Base-by-base conservation (phyloP, 1,139 yeast species). In the Blastobotrys malaysiensis region DNA sequence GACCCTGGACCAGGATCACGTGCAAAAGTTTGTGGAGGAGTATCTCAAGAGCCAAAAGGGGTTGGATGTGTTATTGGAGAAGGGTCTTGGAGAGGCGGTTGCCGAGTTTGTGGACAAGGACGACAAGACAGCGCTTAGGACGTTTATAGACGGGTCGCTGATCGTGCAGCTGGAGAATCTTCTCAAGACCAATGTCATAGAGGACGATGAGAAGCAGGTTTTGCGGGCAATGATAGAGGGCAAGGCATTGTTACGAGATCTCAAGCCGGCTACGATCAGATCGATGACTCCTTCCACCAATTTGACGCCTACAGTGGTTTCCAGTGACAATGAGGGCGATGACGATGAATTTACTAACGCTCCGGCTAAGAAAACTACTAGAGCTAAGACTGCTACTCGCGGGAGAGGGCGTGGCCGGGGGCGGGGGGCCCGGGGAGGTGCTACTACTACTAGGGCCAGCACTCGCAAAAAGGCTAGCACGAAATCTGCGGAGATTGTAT, bases 21-120 rank as follows among this genome's bases (percentile, higher is more conserved):
- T 88, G 14, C 81, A 84, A 52, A 74, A 79, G 1, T 74, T 86
- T 57, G 82, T 91, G 46, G 79, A 78, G 44, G 82, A 80, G 52
- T 82, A 82, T 57, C 69, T 90, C 57, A 73, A 78, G 54, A 46
- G 31, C 13, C 81, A 84, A 49, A 81, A 88, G 52, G 80, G 82
- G 50, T 72, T 93, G 52, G 76, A 85, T 9, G 71, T 91, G 48
- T 70, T 93, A n/a, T 88, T 91, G 0, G 95, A 88, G 61, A 72
- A 76, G 20, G 96, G 95, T 0, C 77, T 91, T 63, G 84, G 83
- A 52, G 82, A 83, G 48, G 93, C 96, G 0, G 82, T 91, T 1
- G 78, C 80, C 54, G 79, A 77, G 55, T 86, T 81, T 66, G 83
- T 93, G 22, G 90, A 86, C 46, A 87, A 88, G 61, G 97, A 90